Base-by-base conservation (phyloP, 257 asterid genomes). In the Phtheirospermum japonicum region DNA sequence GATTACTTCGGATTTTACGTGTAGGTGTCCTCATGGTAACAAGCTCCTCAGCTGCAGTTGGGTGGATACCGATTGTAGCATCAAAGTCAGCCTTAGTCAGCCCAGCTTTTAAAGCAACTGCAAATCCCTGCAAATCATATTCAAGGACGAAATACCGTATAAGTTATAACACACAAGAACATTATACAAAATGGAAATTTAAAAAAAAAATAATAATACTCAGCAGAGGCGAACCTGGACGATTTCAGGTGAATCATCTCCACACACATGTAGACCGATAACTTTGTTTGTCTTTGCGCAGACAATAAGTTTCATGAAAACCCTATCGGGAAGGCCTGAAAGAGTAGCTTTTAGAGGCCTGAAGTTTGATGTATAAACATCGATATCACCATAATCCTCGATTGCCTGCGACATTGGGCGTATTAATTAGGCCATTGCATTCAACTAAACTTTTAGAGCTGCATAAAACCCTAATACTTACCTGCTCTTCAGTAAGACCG, bases 1-100 rank as follows among this genome's bases (percentile, higher is more conserved):
- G 67, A 63, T 80, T 69, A 68, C 77, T 81, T 62, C 96, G 90
- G 69, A 86, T 40, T 76, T 83, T 85, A 65, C 96, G 80, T 20
- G 95, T 75, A 43, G 99, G 97, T 31, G 89, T 76, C 73, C 99
- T 82, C 99, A 92, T 92, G 55, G 99, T 92, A 64, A 92, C 99
- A 60, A 92, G 65, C 81, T 92, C 99, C 81, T 92, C 99, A 17
- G 99, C 90, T 59, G 99, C 77, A 63, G 99, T 92, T 28, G 99
- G 99, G 70, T 92, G 99, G 69, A 92, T 69, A 43, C 97, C 99
- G 49, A 92, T 83, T 0, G 97, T 89, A 63, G 89, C 71, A 89
- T 92, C 99, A 66, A 92, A 89, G 75, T 89, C 94, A 43, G 95
- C 85, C 76, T 92, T 92, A 26, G 96, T 89, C 60, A 92, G 70